These are phyloP conservation scores for Leucocoprinus leucothites DNA, from an alignment of 768 basidiomycete species.

Conservation along the genomic window DNA sequence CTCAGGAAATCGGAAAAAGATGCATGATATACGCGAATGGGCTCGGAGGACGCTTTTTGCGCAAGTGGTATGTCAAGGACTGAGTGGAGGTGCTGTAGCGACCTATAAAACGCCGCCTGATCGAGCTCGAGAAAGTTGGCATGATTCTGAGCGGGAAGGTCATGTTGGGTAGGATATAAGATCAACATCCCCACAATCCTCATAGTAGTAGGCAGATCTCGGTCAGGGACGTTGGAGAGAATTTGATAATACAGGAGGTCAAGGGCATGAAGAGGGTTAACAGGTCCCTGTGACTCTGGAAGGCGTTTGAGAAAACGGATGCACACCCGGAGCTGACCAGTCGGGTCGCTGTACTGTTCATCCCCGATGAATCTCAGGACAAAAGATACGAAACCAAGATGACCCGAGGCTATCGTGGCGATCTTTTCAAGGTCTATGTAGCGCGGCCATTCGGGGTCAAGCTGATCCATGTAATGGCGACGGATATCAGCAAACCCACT, in stretches of 20 bases:
- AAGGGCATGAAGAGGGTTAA: background rate
- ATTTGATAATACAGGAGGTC: background rate
- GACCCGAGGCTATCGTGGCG: background rate
- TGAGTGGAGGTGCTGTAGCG: background rate
- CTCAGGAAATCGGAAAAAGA: background rate
- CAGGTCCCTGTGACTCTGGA: background rate
- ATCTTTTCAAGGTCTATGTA: background rate
- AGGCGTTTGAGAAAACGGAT: background rate
- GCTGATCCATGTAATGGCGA: background rate
- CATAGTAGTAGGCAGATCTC: background rate
- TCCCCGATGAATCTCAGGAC: background rate
- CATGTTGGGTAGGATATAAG: no score
- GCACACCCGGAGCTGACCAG: background rate
- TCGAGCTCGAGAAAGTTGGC: background rate
- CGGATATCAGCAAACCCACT: background rate
- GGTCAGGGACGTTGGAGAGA: background rate
- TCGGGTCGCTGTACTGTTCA: background rate
- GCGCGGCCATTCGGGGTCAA: background rate
- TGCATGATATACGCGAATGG: background rate
- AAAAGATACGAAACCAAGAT: background rate
- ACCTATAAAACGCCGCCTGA: background rate
- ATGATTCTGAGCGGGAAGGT: background rate
- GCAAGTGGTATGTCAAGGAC: background rate
- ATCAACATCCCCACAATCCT: background rate
- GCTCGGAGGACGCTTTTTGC: background rate